Percentiles rank a stretch among this genome's conserved stretches.
Evolutionary conservation across 768 basidiomycete species (phyloP).

Genomic region (Cystoderma amianthinum): DNA sequence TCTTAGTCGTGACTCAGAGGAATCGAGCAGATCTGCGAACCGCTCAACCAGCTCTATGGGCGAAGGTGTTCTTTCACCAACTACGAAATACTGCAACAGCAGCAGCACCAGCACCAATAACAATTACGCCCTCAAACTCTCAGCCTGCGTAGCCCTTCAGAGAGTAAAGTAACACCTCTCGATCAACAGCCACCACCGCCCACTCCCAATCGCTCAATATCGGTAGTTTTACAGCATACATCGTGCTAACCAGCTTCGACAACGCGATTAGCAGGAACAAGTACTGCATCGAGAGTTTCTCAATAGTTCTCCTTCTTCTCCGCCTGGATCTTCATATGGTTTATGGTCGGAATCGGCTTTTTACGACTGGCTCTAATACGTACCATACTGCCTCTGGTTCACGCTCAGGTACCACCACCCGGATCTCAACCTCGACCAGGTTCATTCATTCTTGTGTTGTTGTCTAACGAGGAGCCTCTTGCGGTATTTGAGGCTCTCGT

Average conservation of each 20-base stretch:
- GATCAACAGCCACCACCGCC: slow-evolving; percentile 19
- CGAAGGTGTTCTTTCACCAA: slow-evolving; percentile 41
- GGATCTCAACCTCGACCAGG: slow-evolving; percentile 63
- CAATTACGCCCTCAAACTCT: too few relatives aligned
- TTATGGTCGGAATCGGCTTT: slow-evolving; percentile 68
- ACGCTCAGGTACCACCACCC: slow-evolving; percentile 36
- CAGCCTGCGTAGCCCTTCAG: slow-evolving; percentile 15
- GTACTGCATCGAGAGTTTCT: slow-evolving; percentile 86
- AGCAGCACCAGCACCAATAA: slow-evolving; percentile 48
- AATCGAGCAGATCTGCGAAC: slow-evolving; percentile 50
- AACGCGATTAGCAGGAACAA: slow-evolving; percentile 86
- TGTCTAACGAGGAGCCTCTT: slow-evolving; percentile 76
- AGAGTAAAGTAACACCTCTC: slow-evolving; percentile 13
- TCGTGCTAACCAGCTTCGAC: slow-evolving; percentile 70
- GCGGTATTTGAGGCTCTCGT: slow-evolving; percentile 82
- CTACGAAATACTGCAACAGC: slow-evolving; percentile 48
- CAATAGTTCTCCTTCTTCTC: slow-evolving; percentile 76
- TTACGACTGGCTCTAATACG: slow-evolving; percentile 37
- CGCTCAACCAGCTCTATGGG: slow-evolving; percentile 23
- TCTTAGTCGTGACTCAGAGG: slow-evolving; percentile 44
- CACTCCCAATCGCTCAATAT: slow-evolving; percentile 17
- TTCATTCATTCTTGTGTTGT: slow-evolving; percentile 66
- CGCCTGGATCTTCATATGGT: slow-evolving; percentile 69
- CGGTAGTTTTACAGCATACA: slow-evolving; percentile 57
- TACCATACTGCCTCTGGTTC: slow-evolving; percentile 21